Conservation (phyloP, 805 yeast genomes). For the Sugiyamaella chiloensis region DNA sequence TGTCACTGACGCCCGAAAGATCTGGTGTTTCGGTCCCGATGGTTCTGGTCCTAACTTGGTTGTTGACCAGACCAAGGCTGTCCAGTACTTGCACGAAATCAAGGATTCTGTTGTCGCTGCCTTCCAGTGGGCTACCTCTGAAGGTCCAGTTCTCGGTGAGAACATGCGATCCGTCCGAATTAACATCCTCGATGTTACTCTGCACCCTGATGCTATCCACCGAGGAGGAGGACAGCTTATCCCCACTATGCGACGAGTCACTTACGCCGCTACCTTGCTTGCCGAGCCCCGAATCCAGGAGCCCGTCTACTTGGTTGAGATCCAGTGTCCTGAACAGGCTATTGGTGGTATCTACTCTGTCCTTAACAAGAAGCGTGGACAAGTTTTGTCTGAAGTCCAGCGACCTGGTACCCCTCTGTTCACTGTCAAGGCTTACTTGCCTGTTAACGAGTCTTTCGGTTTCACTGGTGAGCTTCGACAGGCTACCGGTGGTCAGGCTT, state of each 20-base stretch:
- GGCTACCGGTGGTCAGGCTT: slow-evolving; percentile 99
- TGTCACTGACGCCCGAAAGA: slow-evolving; percentile 99
- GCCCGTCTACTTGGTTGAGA: slow-evolving; percentile 98
- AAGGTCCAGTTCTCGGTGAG: slow-evolving; percentile 99
- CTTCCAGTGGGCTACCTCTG: slow-evolving; percentile 99
- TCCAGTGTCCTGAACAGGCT: slow-evolving; percentile 99
- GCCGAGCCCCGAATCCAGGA: slow-evolving; percentile 99
- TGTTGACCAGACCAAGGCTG: slow-evolving; percentile 99
- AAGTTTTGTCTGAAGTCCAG: slow-evolving; percentile 98
- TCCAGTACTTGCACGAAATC: slow-evolving; percentile 97
- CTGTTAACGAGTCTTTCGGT: slow-evolving; percentile 99
- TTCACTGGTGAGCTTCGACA: slow-evolving; percentile 99
- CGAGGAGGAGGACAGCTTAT: slow-evolving; percentile 99
- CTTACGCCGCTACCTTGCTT: slow-evolving; percentile 95
- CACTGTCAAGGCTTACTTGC: slow-evolving; percentile 99
- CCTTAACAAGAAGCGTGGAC: slow-evolving; percentile 97
- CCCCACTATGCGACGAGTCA: slow-evolving; percentile 99
- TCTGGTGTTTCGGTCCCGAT: slow-evolving; percentile 99
- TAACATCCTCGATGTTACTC: slow-evolving; percentile 97
- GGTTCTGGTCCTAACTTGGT: slow-evolving; percentile 98
- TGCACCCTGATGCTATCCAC: slow-evolving; percentile 99
- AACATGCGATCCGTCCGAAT: slow-evolving; percentile 92
- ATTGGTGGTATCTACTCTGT: slow-evolving; percentile 99
- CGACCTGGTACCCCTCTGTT: slow-evolving; percentile 99
- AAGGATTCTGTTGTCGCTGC: slow-evolving; percentile 99